Evolutionary conservation across 176 grass and related monocot species (phyloP).

Genomic region (Coix lacrymajobi): DNA sequence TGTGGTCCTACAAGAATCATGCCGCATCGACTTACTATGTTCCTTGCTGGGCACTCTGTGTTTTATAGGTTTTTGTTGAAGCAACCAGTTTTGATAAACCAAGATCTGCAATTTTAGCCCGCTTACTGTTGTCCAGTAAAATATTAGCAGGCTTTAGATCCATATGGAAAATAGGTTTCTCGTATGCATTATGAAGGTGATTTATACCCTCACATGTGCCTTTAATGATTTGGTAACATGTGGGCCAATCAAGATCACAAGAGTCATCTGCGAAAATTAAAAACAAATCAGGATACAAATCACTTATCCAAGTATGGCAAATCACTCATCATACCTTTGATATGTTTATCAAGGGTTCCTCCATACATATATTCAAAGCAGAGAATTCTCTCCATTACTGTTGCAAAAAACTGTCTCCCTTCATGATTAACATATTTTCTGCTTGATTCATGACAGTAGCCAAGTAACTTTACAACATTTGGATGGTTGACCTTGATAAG

Average conservation of each 20-base stretch:
- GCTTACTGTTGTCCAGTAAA: neutral
- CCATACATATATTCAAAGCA: neutral
- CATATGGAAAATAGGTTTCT: neutral
- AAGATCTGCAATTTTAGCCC: neutral
- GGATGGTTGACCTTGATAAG: neutral
- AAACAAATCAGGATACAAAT: neutral
- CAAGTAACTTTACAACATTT: neutral
- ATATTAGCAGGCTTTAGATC: neutral
- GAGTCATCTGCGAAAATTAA: neutral
- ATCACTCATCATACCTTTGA: neutral
- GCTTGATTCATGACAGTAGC: neutral
- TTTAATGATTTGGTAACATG: neutral
- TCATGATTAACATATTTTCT: neutral
- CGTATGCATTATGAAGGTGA: neutral
- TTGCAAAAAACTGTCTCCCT: neutral
- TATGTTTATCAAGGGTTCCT: neutral
- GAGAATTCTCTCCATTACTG: neutral
- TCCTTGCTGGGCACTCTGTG: too few species aligned
- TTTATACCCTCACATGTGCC: neutral
- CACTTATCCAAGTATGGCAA: neutral
- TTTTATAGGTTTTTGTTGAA: too few species aligned
- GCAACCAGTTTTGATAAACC: neutral
- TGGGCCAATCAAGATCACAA: neutral
- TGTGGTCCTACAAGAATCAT: too few species aligned
- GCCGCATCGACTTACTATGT: too few species aligned